Conservation (phyloP, 768 basidiomycete genomes). For the Trametes villosa region DNA sequence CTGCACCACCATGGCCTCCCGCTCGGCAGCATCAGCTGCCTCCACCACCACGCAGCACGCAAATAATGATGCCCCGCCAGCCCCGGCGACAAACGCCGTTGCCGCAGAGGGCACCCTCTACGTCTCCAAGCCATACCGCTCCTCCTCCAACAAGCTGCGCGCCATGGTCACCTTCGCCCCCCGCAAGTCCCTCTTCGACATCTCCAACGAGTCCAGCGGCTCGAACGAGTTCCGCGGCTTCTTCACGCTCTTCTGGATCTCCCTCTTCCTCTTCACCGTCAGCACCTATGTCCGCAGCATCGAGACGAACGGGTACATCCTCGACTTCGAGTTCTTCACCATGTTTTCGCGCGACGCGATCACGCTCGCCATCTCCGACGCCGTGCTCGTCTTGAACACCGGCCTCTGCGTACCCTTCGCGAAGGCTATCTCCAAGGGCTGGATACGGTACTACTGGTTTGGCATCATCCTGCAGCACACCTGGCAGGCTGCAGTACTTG, state of each 20-base stretch:
- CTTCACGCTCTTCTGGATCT: conserved; percentile 93
- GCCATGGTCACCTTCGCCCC: conserved; percentile 88
- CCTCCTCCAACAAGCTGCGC: conserved; percentile 76
- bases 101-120: conserved; percentile 70
- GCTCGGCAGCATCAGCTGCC: not conserved
- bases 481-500: conserved; percentile 76
- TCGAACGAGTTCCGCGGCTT: conserved; percentile 94
- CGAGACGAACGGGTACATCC: conserved; percentile 75
- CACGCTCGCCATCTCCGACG: conserved; percentile 84
- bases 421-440: conserved; percentile 72
- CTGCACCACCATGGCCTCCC: conserved; percentile 11
- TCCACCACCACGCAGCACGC: not conserved
- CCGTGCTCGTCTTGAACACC: conserved; percentile 76
- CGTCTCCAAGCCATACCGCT: conserved; percentile 77
- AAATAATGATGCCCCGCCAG: conserved; percentile 18
- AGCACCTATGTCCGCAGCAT: conserved; percentile 78
- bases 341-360: conserved; percentile 88
- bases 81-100: conserved; percentile 35
- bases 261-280: conserved; percentile 80
- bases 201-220: conserved; percentile 69
- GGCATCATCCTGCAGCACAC: conserved; percentile 81
- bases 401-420: conserved; percentile 84
- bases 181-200: conserved; percentile 85
- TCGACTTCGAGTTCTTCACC: conserved; percentile 79
- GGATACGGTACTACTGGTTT: conserved; percentile 80